Base-by-base conservation (phyloP, 805 yeast genomes). In the Ogataea chonburiensis region DNA sequence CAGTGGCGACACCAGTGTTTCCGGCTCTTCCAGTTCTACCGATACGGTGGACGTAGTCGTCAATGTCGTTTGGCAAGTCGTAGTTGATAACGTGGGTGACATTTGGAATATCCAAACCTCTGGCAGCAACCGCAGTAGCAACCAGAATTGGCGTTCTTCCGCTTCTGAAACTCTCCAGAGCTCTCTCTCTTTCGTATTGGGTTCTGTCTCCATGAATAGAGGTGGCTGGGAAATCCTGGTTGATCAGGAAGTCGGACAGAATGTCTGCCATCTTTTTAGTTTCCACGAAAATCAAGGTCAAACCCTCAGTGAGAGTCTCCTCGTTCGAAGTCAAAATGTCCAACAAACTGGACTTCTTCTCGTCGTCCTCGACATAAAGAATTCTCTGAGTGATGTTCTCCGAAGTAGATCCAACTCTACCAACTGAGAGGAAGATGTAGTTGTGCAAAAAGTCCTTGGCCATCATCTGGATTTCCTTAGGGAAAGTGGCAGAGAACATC, bases 21-120 rank as follows among this genome's bases (percentile, higher is more conserved):
- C 98, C 98, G 58, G 99, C 99, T 81, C 99, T 93, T 70, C 98
- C 99, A 60, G 99, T 93, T 81, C 98, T 91, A 79, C 98, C 98
- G 63, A 93, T 93, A 74, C 98, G 86, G 74, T 93, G 98, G 42
- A 93, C 98, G 63, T 93, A 93, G 68, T 93, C 98, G 67, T 93
- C 98, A 58, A 93, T 85, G 66, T 93, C 98, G 61, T 83, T 73
- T 64, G 98, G 98, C 64, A 93, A 75, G 64, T 93, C 98, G 66
- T 84, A 93, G 78, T 93, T 93, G 69, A 93, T 83, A 60, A 93
- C 98, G 63, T 91, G 98, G 31, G 94, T 83, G 55, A 93, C 98
- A 64, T 93, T 93, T 64, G 98, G 98, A 75, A 93, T 93, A 78
- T 93, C 98, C 68, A 93, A 79, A 75, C 98, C 98, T 82, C 98